These are phyloP conservation scores for Echeveria elegans DNA, from an alignment of 164 flowering plant genomes.

Conservation along the genomic window DNA sequence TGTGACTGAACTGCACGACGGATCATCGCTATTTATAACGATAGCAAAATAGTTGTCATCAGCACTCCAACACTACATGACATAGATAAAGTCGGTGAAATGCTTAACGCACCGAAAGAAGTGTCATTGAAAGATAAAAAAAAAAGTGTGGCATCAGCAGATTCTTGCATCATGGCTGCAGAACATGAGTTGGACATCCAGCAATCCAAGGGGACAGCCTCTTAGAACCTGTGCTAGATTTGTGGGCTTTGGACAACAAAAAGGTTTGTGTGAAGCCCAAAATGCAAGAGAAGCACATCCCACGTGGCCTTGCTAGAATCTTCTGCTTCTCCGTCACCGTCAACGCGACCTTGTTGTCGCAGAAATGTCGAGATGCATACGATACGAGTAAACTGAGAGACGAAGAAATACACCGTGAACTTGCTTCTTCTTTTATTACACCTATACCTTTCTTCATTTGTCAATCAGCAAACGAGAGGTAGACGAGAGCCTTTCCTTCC, in stretches of 20 bases:
- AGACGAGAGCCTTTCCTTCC: neutral
- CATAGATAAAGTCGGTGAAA: slow-evolving; percentile 88
- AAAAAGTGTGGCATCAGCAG: slow-evolving; percentile 29
- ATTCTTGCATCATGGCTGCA: slow-evolving; percentile 91
- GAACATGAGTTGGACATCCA: slow-evolving; percentile 81
- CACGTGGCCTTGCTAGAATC: too few relatives aligned
- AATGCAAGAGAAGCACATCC: too few relatives aligned
- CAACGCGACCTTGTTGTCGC: too few relatives aligned
- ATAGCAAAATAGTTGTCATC: slow-evolving; percentile 93
- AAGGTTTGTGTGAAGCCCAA: too few relatives aligned
- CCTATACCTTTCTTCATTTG: neutral
- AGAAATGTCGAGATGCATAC: too few relatives aligned
- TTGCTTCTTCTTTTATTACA: neutral
- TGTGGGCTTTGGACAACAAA: too few relatives aligned
- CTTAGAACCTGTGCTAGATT: slow-evolving; percentile 27
- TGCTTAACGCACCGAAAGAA: slow-evolving; percentile 46
- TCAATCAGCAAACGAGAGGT: neutral
- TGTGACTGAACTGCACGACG: slow-evolving; percentile 90
- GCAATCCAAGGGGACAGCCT: slow-evolving; percentile 73
- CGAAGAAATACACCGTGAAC: neutral
- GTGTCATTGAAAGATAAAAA: slow-evolving; percentile 22
- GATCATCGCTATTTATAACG: slow-evolving; percentile 85
- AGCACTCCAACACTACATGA: slow-evolving; percentile 83
- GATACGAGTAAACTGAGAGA: too few relatives aligned
- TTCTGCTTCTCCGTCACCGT: too few relatives aligned